Conservation (phyloP, 306 rosid species). For the Cucurbita argyrosperma region DNA sequence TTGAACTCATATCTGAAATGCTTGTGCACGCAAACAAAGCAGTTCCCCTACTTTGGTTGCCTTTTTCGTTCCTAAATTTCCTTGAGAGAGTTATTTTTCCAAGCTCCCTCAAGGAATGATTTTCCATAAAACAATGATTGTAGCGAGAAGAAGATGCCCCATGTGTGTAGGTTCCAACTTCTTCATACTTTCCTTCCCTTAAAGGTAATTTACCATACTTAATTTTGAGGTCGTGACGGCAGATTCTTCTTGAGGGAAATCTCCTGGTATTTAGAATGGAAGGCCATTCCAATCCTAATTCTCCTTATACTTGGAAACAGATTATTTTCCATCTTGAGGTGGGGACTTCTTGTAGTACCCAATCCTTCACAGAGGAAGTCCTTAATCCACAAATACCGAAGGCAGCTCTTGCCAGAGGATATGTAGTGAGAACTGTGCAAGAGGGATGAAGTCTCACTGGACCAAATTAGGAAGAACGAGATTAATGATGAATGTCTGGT, state of each 20-base stretch:
- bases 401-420: background rate
- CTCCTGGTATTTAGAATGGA: background rate
- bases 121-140: too few species aligned
- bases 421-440: background rate
- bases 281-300: background rate
- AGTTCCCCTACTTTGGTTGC: background rate
- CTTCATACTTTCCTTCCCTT: background rate
- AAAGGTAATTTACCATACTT: background rate
- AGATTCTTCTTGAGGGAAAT: background rate
- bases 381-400: background rate
- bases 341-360: background rate
- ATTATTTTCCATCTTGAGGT: background rate
- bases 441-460: background rate
- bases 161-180: background rate
- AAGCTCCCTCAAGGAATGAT: background rate
- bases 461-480: background rate
- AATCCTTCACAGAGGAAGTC: background rate
- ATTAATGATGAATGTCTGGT: background rate
- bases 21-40: background rate
- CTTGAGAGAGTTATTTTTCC: background rate
- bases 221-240: too few species aligned
- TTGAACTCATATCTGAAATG: background rate
- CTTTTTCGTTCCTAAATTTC: background rate
- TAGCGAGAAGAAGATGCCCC: background rate
- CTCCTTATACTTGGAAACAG: background rate